phyloP scores from a whole-genome alignment of 2,329 filamentous ascomycete genomes.

The Neonectria ditissima region DNA sequence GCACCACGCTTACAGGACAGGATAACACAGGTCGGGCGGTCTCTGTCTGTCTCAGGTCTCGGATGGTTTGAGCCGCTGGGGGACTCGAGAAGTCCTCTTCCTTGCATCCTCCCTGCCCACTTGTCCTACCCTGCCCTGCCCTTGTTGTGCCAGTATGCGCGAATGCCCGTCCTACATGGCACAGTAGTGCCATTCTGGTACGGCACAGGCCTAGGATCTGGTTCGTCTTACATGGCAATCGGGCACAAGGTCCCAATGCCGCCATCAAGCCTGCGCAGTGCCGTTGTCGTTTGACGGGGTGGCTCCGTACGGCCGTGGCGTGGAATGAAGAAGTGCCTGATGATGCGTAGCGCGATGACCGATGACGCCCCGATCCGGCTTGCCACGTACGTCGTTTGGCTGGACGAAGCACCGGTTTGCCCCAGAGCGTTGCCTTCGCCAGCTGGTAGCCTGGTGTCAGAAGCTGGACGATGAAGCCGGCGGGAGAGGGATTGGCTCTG shows the following conservation, averaged over 20 bases:
- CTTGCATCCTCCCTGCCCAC: neutral
- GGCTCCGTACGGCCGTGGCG: neutral
- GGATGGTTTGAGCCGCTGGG: neutral
- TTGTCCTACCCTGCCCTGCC: neutral
- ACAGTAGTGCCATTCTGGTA: slow-evolving; percentile 4
- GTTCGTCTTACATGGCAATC: neutral
- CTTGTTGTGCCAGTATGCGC: neutral
- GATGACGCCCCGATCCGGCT: slow-evolving; percentile 14
- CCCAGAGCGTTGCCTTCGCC: too few species aligned
- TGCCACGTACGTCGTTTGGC: neutral
- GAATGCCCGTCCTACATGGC: neutral
- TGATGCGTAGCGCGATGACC: too few species aligned
- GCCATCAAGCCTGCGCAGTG: neutral
- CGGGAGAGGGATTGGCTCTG: neutral
- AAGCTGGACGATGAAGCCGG: slow-evolving; percentile 5
- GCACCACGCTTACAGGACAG: neutral
- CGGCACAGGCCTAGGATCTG: neutral
- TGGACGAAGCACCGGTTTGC: neutral
- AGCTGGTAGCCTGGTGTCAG: slow-evolving; percentile 13
- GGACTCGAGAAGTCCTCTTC: neutral
- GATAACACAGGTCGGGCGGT: neutral
- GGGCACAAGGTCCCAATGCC: neutral
- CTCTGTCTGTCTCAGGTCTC: slow-evolving; percentile 3
- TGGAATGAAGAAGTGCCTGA: neutral
- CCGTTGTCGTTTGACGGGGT: neutral